These are phyloP conservation scores for Coemansia sp. DNA, from an alignment of 192 early-diverging fungal genomes.

Conservation along the genomic window DNA sequence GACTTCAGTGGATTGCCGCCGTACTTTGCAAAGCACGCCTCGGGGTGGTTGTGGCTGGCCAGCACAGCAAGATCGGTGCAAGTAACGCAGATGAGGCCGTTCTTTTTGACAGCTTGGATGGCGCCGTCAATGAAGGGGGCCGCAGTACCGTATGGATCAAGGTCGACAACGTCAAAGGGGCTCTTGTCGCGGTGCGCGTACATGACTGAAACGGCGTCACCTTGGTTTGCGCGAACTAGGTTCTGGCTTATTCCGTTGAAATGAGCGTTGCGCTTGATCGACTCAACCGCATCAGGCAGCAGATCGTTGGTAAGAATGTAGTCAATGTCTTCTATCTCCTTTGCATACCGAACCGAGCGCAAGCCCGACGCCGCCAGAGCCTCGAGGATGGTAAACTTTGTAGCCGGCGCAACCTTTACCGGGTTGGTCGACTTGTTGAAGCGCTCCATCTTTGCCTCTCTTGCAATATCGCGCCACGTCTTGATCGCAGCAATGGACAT, in stretches of 20 bases:
- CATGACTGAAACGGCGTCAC: conserved; percentile 78
- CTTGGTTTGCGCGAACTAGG: conserved; percentile 73
- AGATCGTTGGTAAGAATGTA: conserved; percentile 92
- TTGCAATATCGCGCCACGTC: conserved; percentile 78
- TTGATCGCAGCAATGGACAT: conserved; percentile 96
- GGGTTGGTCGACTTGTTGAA: conserved; percentile 53
- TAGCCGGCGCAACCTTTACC: conserved; percentile 23
- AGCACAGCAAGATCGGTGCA: conserved; percentile 97
- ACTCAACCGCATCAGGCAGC: conserved; percentile 78
- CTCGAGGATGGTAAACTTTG: conserved; percentile 70
- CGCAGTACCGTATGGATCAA: conserved; percentile 96
- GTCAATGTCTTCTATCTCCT: conserved; percentile 76
- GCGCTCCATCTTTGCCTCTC: conserved; percentile 58
- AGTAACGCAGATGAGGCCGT: conserved; percentile 90
- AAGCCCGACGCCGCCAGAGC: conserved; percentile 93
- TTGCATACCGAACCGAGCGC: conserved; percentile 93
- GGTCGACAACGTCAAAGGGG: conserved; percentile 82
- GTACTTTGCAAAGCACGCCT: conserved; percentile 90
- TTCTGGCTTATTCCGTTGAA: conserved; percentile 74
- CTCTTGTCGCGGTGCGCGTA: conserved; percentile 59
- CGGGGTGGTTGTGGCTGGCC: conserved; percentile 83
- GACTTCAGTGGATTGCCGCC: conserved; percentile 84
- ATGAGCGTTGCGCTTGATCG: conserved; percentile 79
- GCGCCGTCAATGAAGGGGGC: conserved; percentile 94
- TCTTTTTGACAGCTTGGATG: conserved; percentile 88